These are phyloP conservation scores for Przewalskia tangutica DNA, from an alignment of 257 asterid species.

Conservation along the genomic window DNA sequence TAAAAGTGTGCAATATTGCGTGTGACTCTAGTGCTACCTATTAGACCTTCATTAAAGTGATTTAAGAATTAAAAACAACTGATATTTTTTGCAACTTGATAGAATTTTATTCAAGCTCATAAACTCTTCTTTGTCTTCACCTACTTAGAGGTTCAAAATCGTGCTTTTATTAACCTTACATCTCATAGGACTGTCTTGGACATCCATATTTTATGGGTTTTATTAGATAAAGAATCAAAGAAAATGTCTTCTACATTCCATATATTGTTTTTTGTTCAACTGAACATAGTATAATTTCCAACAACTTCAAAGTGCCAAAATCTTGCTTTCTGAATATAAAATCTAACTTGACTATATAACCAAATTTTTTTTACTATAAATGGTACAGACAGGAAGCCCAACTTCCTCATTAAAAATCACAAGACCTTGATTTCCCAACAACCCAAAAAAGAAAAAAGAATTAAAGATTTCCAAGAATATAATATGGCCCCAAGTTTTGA, in stretches of 20 bases:
- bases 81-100: neutral
- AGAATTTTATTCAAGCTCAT: neutral
- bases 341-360: neutral
- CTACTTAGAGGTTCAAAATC: neutral
- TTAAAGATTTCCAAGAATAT: neutral
- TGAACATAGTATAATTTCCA: neutral
- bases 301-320: neutral
- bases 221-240: neutral
- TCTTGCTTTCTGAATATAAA: conserved; percentile 3
- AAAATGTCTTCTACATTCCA: neutral
- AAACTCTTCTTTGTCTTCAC: neutral
- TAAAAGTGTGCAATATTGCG: neutral
- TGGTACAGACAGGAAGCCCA: neutral
- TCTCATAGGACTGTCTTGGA: neutral
- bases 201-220: neutral
- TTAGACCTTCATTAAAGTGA: neutral
- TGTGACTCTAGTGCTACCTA: neutral
- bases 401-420: neutral
- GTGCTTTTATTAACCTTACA: neutral
- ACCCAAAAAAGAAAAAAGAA: neutral
- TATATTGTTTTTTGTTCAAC: neutral
- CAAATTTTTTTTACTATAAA: neutral
- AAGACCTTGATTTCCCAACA: neutral
- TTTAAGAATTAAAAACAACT: neutral
- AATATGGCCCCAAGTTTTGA: conserved; percentile 17